Evolutionary conservation across 257 asterid genomes (phyloP).

Genomic region (Ehretia macrophylla): DNA sequence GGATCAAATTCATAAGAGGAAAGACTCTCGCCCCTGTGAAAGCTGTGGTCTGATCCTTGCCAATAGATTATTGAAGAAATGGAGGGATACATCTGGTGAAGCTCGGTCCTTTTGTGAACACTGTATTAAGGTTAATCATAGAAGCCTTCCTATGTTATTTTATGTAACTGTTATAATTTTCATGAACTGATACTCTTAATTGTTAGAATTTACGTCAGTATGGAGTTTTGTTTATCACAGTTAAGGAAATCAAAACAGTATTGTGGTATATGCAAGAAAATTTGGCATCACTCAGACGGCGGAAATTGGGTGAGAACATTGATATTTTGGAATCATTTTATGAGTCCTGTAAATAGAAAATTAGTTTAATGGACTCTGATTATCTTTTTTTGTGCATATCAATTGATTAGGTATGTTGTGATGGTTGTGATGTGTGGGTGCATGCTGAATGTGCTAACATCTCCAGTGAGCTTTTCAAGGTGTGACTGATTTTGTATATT

Average conservation of each 20-base stretch:
- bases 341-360: background rate
- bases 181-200: background rate
- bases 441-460: slow-evolving; percentile 87
- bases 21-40: slow-evolving; percentile 54
- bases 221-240: slow-evolving; percentile 23
- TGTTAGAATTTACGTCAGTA: background rate
- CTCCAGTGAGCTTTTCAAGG: slow-evolving; percentile 58
- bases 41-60: slow-evolving; percentile 72
- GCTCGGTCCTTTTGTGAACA: slow-evolving; percentile 63
- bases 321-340: background rate
- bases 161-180: background rate
- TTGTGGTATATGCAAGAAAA: slow-evolving; percentile 85
- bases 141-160: background rate
- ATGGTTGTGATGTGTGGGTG: slow-evolving; percentile 93
- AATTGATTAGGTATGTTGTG: slow-evolving; percentile 70
- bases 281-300: slow-evolving; percentile 97
- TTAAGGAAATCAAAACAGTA: slow-evolving; percentile 72
- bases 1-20: slow-evolving; percentile 42
- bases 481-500: slow-evolving; percentile 25
- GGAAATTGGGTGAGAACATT: slow-evolving; percentile 81
- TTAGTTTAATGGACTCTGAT: background rate
- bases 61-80: slow-evolving; percentile 62
- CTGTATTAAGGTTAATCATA: slow-evolving; percentile 61
- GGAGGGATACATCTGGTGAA: slow-evolving; percentile 34
- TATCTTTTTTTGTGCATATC: background rate